Percentiles rank a stretch among this genome's conserved stretches.
These are phyloP conservation scores for Claviceps quebecensis DNA, from an alignment of 2,329 filamentous ascomycete species.

Conservation along the genomic window DNA sequence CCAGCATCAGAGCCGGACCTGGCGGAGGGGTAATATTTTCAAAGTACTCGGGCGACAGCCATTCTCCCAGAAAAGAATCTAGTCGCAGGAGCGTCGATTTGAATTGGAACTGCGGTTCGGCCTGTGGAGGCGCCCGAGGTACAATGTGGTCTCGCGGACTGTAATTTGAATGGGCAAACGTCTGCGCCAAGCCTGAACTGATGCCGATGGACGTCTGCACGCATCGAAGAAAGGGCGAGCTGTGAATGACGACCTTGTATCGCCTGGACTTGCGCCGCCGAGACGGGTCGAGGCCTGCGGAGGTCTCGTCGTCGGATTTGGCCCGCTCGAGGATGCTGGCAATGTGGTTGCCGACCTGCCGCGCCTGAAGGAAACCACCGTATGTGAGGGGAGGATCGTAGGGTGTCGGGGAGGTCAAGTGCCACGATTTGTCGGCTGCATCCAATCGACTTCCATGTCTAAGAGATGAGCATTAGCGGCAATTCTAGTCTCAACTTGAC, in stretches of 20 bases:
- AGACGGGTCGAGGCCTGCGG: constrained; percentile 9
- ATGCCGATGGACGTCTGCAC: constrained; percentile 85
- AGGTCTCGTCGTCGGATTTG: constrained; percentile 28
- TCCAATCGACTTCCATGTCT: constrained; percentile 91
- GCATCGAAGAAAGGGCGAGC: constrained; percentile 86
- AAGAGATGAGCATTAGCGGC: neutral
- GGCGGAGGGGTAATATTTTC: constrained; percentile 85
- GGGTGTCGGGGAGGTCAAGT: constrained; percentile 79
- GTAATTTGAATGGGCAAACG: constrained; percentile 18
- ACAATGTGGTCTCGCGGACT: constrained; percentile 21
- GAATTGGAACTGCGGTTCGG: constrained; percentile 18
- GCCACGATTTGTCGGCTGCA: constrained; percentile 89
- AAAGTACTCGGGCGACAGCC: constrained; percentile 87
- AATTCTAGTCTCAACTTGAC: too few relatives aligned
- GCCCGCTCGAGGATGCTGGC: constrained; percentile 51
- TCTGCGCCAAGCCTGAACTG: constrained; percentile 65
- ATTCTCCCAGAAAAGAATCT: constrained; percentile 89
- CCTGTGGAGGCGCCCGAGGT: constrained; percentile 16
- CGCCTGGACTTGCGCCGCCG: constrained; percentile 33
- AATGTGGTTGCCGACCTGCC: constrained; percentile 70
- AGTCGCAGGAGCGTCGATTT: constrained; percentile 58
- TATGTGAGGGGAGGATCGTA: constrained; percentile 95
- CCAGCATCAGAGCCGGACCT: constrained; percentile 73
- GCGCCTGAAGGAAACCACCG: constrained; percentile 80
- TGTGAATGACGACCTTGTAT: constrained; percentile 75